Base-by-base conservation (phyloP, 345 rosid genomes). In the Brassica napus region DNA sequence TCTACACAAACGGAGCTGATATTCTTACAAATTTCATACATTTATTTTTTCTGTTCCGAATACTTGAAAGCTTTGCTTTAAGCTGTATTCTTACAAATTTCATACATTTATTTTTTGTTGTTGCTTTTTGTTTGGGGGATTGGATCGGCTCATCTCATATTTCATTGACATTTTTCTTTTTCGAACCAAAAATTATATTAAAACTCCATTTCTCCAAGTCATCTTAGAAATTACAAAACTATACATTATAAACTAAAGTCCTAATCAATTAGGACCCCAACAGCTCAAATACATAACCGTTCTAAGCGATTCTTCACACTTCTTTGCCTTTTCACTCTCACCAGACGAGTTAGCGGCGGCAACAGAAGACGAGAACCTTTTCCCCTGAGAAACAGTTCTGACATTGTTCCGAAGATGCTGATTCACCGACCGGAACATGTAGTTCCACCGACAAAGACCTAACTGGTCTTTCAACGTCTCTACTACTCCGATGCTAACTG, bases 201-300 rank as follows among this genome's bases (percentile, higher is more conserved):
- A 44, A 30, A 15, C 30, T 44, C 23, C 10, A 65, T 4, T 8
- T 52, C 26, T 64, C 4, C 65, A 65, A 65, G 35, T 1, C 4
- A 74, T 65, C 5, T 52, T 34, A 74, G 1, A 39, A 74, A n/a
- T 58, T 23, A 31, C 7, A 8, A 14, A 11, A 55, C 21, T 67
- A 37, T 66, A 65, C 64, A 65, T 11, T 61, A 69, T n/a, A 63
- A 47, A 47, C 55, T 12, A 47, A 47, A 47, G 15, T 42, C 71
- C 0, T 5, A 4, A 1, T 78, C 34, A 80, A 11, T 82, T 85
- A 9, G 92, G 93, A 79, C 87, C 93, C 97, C 97, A 92, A 67
- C 95, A 92, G 77, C 95, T 90, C 80, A 92, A 82, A 69, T 79
- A 92, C 95, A 92, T 90, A 69, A 92, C 85, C 0, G 90, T 90